phyloP scores from a whole-genome alignment of 2,329 filamentous ascomycete species.

The Daldinia sp. region DNA sequence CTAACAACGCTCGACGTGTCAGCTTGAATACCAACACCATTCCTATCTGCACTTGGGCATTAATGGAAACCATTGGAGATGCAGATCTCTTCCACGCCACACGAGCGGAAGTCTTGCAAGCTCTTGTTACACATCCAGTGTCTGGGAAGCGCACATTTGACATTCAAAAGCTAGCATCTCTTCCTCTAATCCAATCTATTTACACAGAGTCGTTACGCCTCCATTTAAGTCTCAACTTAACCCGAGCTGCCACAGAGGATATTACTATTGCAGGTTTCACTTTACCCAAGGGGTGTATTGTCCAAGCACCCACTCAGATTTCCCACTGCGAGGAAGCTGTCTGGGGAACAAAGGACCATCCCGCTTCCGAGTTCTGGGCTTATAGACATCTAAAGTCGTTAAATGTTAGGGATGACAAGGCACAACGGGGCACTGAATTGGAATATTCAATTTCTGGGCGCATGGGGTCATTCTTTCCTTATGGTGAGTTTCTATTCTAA shows the following conservation, averaged over 20 bases:
- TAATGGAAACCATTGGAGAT: neutral
- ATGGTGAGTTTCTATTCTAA: neutral
- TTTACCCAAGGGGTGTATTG: neutral
- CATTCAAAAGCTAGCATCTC: neutral
- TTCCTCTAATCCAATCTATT: neutral
- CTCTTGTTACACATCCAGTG: neutral
- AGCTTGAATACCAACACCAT: neutral
- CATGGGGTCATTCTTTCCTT: neutral
- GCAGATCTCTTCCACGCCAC: neutral
- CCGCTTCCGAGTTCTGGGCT: neutral
- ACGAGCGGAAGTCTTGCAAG: neutral
- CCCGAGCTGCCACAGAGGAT: neutral
- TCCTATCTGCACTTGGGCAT: neutral
- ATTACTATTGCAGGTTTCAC: neutral
- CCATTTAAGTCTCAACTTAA: neutral
- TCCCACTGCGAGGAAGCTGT: neutral
- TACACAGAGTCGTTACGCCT: neutral
- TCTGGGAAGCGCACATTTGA: neutral
- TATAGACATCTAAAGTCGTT: neutral
- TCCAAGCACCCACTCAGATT: neutral
- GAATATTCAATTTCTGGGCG: neutral
- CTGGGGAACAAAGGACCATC: neutral
- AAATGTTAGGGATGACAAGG: no score
- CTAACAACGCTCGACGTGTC: neutral
- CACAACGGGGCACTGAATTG: neutral